Conservation (phyloP, 306 rosid genomes). For the Betula pendula region DNA sequence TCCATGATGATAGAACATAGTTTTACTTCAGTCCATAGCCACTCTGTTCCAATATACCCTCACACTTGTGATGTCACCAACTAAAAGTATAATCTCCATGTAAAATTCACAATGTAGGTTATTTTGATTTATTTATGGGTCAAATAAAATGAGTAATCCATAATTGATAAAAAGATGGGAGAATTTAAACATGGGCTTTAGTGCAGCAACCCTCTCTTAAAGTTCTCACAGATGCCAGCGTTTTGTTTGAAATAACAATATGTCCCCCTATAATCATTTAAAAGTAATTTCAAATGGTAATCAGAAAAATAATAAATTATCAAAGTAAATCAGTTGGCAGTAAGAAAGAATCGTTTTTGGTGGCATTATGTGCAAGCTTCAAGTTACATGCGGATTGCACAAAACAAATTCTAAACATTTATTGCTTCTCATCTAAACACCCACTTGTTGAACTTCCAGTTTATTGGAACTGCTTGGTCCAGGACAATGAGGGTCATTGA, state of each 20-base stretch:
- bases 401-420: no score
- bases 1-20: no score
- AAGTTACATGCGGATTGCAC: background rate
- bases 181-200: background rate
- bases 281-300: background rate
- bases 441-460: no score
- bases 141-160: background rate
- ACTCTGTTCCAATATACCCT: background rate
- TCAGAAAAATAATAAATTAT: background rate
- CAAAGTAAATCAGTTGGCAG: background rate
- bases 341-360: background rate
- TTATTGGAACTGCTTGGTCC: no score
- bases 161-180: background rate
- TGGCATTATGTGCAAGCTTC: no score
- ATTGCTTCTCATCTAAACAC: no score
- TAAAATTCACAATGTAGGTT: background rate
- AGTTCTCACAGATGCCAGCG: background rate
- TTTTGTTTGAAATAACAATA: background rate
- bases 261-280: background rate
- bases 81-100: background rate
- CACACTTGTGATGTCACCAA: background rate
- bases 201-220: background rate
- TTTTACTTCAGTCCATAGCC: no score
- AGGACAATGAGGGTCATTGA: no score
- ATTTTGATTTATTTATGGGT: background rate